Conservation (phyloP, 176 grass and related monocot species). For the Phoenix roebelenii region DNA sequence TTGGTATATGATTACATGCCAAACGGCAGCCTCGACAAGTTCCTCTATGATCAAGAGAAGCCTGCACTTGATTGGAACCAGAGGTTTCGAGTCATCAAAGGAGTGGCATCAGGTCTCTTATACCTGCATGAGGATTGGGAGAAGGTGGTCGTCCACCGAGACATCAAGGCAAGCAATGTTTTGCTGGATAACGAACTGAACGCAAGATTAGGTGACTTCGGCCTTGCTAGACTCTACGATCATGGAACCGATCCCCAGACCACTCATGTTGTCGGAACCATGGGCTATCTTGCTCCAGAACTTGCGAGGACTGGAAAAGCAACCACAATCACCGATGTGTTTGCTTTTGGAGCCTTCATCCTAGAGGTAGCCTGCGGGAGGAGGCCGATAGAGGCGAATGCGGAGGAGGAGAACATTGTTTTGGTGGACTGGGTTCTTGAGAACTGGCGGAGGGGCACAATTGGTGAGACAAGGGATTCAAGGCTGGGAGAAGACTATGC, state of each 20-base stretch:
- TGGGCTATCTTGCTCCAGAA: slow-evolving; percentile 55
- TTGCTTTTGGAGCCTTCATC: slow-evolving; percentile 41
- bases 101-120: slow-evolving; percentile 30
- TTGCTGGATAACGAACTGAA: slow-evolving; percentile 45
- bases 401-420: slow-evolving; percentile 8
- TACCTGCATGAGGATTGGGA: slow-evolving; percentile 67
- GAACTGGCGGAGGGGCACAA: slow-evolving; percentile 18
- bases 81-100: slow-evolving; percentile 14
- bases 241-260: slow-evolving; percentile 34
- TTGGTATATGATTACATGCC: slow-evolving; percentile 11
- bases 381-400: slow-evolving; percentile 16
- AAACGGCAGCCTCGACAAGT: slow-evolving; percentile 21
- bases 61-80: not conserved
- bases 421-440: slow-evolving; percentile 30
- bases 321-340: slow-evolving; percentile 40
- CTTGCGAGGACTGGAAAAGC: slow-evolving; percentile 30
- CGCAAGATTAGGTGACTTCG: slow-evolving; percentile 41
- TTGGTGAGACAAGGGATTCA: slow-evolving; percentile 21
- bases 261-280: slow-evolving; percentile 44
- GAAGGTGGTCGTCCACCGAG: slow-evolving; percentile 45
- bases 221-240: slow-evolving; percentile 50
- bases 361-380: slow-evolving; percentile 43
- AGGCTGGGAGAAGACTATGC: slow-evolving; percentile 15
- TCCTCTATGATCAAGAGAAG: not conserved
- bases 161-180: slow-evolving; percentile 60